Evolutionary conservation across 169 alveolate genomes (phyloP).

Genomic region (Toxoplasma gondii): DNA sequence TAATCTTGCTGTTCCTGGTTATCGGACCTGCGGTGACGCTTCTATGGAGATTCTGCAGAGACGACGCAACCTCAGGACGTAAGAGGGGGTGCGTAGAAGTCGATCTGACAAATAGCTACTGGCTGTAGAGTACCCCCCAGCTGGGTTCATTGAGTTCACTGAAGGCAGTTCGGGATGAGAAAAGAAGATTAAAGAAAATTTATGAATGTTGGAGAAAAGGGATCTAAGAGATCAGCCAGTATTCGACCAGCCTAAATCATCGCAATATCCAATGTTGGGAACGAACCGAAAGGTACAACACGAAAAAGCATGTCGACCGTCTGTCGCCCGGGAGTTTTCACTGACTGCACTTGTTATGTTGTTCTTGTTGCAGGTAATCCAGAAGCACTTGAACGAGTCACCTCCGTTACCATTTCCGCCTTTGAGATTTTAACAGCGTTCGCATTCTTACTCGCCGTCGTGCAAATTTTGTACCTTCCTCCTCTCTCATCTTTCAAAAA

Average conservation of each 20-base stretch:
- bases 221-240: neutral
- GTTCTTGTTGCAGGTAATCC: neutral
- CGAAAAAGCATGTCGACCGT: neutral
- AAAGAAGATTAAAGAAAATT: neutral
- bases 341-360: neutral
- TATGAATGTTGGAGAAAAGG: neutral
- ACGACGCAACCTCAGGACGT: neutral
- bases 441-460: neutral
- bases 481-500: neutral
- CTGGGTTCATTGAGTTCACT: neutral
- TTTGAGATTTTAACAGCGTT: neutral
- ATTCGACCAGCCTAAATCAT: too few species aligned
- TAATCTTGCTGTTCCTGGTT: neutral
- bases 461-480: neutral
- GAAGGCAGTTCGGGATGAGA: neutral
- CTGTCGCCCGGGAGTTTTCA: neutral
- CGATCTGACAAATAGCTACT: neutral
- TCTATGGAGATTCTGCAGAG: neutral
- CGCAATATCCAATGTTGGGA: too few species aligned
- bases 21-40: neutral
- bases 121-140: neutral
- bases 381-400: neutral
- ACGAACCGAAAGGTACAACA: too few species aligned
- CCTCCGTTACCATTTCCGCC: neutral
- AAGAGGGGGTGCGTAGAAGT: neutral